phyloP scores from a whole-genome alignment of 371 early-diverging fungal species.

The Mortierella sp. region DNA sequence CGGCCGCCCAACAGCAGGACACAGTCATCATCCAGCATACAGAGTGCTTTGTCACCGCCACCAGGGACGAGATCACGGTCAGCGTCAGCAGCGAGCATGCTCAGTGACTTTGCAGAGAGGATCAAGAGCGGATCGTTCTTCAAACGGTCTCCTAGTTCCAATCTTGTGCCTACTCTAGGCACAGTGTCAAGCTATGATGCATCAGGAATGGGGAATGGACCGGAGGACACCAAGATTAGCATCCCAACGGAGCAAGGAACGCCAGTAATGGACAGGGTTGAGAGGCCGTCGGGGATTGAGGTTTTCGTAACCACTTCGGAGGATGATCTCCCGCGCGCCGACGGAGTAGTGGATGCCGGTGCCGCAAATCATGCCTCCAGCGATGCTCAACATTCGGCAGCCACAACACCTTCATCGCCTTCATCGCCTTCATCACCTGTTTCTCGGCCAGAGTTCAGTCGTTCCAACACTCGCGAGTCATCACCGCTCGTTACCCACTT shows the following conservation, averaged over 20 bases:
- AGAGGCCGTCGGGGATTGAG: constrained; percentile 23
- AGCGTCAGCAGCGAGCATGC: constrained; percentile 42
- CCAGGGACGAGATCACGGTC: constrained; percentile 29
- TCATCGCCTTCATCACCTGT: neutral
- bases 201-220: no score
- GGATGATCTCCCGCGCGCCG: constrained; percentile 37
- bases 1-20: constrained; percentile 18
- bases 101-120: constrained; percentile 43
- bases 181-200: no score
- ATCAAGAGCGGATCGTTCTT: constrained; percentile 40
- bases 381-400: neutral
- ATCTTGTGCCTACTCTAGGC: neutral
- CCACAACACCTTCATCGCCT: no score
- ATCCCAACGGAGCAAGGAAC: neutral
- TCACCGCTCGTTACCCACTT: neutral
- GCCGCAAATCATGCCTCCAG: neutral
- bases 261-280: neutral
- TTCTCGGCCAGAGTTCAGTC: neutral
- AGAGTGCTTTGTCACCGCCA: neutral
- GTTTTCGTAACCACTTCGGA: constrained; percentile 26
- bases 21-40: constrained; percentile 7
- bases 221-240: neutral
- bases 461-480: constrained; percentile 5
- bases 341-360: neutral
- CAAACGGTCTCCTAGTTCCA: constrained; percentile 9